Evolutionary conservation across 2,329 filamentous ascomycete species (phyloP).

Genomic region (Aureobasidium vineae): DNA sequence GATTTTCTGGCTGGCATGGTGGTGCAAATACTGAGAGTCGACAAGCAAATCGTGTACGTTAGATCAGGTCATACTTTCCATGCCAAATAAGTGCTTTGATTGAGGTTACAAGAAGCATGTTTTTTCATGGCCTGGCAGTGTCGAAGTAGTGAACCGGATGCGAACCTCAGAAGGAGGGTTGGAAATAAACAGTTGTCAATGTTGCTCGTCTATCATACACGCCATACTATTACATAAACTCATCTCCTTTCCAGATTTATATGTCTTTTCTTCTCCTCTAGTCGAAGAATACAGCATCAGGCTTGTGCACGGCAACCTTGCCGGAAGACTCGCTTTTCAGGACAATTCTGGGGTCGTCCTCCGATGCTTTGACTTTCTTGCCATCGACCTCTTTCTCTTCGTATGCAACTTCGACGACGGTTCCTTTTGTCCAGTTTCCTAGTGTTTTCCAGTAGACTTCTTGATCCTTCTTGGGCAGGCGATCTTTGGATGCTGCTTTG

Average conservation of each 20-base stretch:
- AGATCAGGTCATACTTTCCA: neutral
- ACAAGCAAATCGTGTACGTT: neutral
- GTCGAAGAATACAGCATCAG: constrained; percentile 43
- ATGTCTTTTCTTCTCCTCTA: constrained; percentile 36
- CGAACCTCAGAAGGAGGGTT: constrained; percentile 5
- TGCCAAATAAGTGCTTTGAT: neutral
- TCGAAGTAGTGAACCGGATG: neutral
- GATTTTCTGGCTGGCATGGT: neutral
- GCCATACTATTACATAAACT: neutral
- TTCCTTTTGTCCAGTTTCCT: constrained; percentile 44
- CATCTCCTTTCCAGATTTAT: neutral
- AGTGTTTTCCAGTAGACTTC: constrained; percentile 45
- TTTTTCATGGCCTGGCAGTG: neutral
- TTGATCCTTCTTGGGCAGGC: constrained; percentile 45
- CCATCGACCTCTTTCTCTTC: constrained; percentile 45
- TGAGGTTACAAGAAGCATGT: neutral
- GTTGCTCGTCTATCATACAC: neutral
- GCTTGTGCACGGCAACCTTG: constrained; percentile 47
- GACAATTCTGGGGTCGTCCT: constrained; percentile 46
- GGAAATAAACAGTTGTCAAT: neutral
- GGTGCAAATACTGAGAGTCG: neutral
- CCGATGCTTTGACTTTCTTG: constrained; percentile 44
- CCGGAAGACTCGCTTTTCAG: constrained; percentile 42
- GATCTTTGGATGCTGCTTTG: constrained; percentile 36
- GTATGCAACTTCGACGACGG: constrained; percentile 45